phyloP scores from a whole-genome alignment of 441 rosid species.

The Hypseocharis bilobata region DNA sequence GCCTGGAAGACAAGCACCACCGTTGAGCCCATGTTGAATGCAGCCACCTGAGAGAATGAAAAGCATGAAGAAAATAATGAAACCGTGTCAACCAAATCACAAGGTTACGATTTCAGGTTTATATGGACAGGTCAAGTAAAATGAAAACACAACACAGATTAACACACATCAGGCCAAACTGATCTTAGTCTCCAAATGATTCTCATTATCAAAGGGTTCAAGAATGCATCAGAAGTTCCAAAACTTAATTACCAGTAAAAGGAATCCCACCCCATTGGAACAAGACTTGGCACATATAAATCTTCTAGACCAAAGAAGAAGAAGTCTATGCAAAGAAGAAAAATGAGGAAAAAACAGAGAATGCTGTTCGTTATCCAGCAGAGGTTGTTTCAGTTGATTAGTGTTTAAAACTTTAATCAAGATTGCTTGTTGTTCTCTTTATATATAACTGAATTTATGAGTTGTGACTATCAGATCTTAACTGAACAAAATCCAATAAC shows the following conservation, averaged over 20 bases:
- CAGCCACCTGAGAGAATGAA: slow-evolving; percentile 52
- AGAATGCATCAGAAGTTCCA: background rate
- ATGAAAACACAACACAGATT: too few species aligned
- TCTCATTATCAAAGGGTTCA: background rate
- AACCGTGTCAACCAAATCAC: background rate
- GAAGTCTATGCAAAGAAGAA: background rate
- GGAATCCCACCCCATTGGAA: background rate
- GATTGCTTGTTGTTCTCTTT: background rate
- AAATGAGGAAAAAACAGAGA: background rate
- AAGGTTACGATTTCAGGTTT: too few species aligned
- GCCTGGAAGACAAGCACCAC: slow-evolving; percentile 90
- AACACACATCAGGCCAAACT: background rate
- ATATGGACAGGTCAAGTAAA: too few species aligned
- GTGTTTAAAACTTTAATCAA: background rate
- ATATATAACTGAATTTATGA: background rate
- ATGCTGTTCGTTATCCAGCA: background rate
- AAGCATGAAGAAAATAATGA: slow-evolving; percentile 10
- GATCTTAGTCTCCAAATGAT: background rate
- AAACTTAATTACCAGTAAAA: background rate
- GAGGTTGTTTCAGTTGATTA: background rate
- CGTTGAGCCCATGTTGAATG: slow-evolving; percentile 85
- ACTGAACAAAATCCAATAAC: background rate
- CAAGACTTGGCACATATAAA: background rate
- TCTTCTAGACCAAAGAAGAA: background rate
- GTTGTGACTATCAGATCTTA: background rate